Percentiles rank a stretch among this genome's conserved stretches.
Evolutionary conservation across 1,284 basidiomycete species (phyloP).

Genomic region (Ceratobasidium sp.): DNA sequence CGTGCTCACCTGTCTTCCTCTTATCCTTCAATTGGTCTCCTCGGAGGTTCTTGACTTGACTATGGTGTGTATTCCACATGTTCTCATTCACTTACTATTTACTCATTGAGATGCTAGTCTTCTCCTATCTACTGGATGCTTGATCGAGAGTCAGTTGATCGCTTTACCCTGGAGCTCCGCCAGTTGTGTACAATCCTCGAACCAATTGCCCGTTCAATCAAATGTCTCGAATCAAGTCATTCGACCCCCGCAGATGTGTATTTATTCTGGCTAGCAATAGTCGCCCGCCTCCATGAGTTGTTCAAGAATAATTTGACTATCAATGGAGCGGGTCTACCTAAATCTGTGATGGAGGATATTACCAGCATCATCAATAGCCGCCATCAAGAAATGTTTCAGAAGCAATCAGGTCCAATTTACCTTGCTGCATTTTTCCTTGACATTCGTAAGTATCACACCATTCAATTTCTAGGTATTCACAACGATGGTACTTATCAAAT

Average conservation of each 20-base stretch:
- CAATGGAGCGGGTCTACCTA: conserved; percentile 10
- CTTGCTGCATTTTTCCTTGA: conserved; percentile 39
- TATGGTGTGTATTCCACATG: neutral
- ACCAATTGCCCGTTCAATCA: conserved; percentile 38
- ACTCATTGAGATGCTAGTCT: neutral
- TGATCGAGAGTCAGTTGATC: conserved; percentile 1
- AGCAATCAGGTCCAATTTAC: conserved; percentile 9
- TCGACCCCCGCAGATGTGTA: conserved; percentile 39
- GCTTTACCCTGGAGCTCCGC: neutral
- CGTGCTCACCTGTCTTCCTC: conserved; percentile 2
- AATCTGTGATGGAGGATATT: conserved; percentile 18
- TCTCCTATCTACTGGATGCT: conserved; percentile 38
- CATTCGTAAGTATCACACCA: conserved; percentile 11
- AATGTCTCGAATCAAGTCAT: conserved; percentile 40
- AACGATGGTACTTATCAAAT: too few species aligned
- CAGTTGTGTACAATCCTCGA: conserved; percentile 36
- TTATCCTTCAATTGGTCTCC: conserved; percentile 9
- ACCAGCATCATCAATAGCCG: conserved; percentile 26
- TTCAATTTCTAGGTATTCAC: too few species aligned
- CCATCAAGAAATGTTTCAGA: conserved; percentile 39
- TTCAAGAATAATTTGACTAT: conserved; percentile 15
- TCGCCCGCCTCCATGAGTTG: conserved; percentile 17
- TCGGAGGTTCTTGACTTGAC: conserved; percentile 18
- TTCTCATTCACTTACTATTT: neutral
- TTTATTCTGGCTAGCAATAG: conserved; percentile 41